Conservation (phyloP, 371 early-diverging fungal species). For the Nematocida ironsii region DNA sequence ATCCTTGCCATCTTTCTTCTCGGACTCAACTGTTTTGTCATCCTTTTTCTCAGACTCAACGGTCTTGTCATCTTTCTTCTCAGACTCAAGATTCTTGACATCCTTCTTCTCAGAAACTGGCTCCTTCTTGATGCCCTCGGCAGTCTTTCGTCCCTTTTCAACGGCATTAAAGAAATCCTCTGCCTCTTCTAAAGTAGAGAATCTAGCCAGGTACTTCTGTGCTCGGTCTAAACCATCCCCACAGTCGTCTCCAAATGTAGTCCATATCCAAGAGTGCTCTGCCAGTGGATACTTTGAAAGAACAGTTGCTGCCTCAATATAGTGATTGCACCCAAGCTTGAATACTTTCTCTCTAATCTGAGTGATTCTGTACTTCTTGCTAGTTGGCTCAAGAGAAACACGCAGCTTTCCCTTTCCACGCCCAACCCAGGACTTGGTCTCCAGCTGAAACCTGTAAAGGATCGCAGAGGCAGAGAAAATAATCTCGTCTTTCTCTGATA, state of each 20-base stretch:
- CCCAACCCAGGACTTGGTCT: slow-evolving; percentile 29
- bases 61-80: background rate
- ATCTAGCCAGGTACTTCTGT: slow-evolving; percentile 37
- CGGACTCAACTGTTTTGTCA: background rate
- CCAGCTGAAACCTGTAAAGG: slow-evolving; percentile 46
- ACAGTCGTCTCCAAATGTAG: slow-evolving; percentile 51
- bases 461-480: slow-evolving; percentile 23
- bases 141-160: slow-evolving; percentile 7
- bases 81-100: background rate
- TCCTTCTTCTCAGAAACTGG: background rate
- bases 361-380: slow-evolving; percentile 38
- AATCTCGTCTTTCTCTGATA: slow-evolving; percentile 31
- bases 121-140: background rate
- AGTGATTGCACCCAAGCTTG: slow-evolving; percentile 60
- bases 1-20: background rate
- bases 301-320: slow-evolving; percentile 1
- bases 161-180: slow-evolving; percentile 30
- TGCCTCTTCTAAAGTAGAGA: slow-evolving; percentile 27
- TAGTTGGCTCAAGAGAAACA: slow-evolving; percentile 31
- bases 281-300: slow-evolving; percentile 33
- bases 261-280: slow-evolving; percentile 50
- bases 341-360: slow-evolving; percentile 47
- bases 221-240: slow-evolving; percentile 30
- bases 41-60: background rate
- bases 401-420: slow-evolving; percentile 52